Conservation (phyloP, 805 yeast genomes). For the Candida vaughaniae region DNA sequence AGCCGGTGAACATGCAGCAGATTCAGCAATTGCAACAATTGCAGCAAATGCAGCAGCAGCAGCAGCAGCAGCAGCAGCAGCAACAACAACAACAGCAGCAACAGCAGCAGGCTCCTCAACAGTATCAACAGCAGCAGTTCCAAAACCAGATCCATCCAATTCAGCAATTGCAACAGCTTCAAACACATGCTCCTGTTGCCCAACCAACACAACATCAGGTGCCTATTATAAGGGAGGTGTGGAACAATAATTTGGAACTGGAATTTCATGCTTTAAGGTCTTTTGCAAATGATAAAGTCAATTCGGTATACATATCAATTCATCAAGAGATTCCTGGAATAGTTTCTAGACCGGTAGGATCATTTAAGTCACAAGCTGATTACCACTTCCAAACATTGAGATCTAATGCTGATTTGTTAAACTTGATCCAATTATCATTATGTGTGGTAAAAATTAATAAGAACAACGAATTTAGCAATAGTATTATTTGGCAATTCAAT, state of each 20-base stretch:
- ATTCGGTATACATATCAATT: slow-evolving; percentile 55
- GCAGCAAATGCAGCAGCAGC: slow-evolving; percentile 18
- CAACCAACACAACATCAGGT: slow-evolving; percentile 28
- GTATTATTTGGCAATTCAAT: slow-evolving; percentile 96
- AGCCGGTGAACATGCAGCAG: slow-evolving; percentile 31
- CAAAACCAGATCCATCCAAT: slow-evolving; percentile 16
- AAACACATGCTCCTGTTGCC: slow-evolving; percentile 1
- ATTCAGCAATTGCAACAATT: slow-evolving; percentile 20
- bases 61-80: slow-evolving; percentile 14
- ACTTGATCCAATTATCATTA: slow-evolving; percentile 70
- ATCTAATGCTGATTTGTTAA: slow-evolving; percentile 82
- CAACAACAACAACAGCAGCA: slow-evolving; percentile 19
- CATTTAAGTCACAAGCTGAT: slow-evolving; percentile 83
- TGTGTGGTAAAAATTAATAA: slow-evolving; percentile 37
- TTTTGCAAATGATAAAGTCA: slow-evolving; percentile 50
- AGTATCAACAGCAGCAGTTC: slow-evolving; percentile 17
- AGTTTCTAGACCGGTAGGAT: slow-evolving; percentile 93
- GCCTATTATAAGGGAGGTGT: slow-evolving; percentile 67
- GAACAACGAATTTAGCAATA: slow-evolving; percentile 53
- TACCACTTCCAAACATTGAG: slow-evolving; percentile 95
- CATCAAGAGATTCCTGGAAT: slow-evolving; percentile 97
- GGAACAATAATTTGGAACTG: slow-evolving; percentile 66
- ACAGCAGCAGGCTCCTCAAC: slow-evolving; percentile 24
- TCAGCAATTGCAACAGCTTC: slow-evolving; percentile 18
- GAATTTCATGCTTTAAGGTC: slow-evolving; percentile 65